Base-by-base conservation (phyloP, 176 grass and related monocot genomes). In the Pharus latifolius region DNA sequence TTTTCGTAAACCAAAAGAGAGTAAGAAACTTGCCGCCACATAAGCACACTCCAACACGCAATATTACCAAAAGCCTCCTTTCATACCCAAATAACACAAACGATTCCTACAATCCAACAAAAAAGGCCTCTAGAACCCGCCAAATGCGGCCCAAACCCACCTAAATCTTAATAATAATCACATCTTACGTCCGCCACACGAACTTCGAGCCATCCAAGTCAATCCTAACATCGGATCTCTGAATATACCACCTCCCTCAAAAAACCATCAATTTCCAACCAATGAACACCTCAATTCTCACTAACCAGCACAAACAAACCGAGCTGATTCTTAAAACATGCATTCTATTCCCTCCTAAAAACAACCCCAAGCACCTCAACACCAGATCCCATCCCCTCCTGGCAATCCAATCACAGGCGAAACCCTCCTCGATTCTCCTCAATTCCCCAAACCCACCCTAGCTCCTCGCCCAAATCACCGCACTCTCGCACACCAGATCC, bases 361-460 rank as follows among this genome's bases (percentile, higher is more conserved):
- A 26, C 37, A 0, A 72, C 67, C 47, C 22, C 37, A 72, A 16
- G 43, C 49, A 52, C 22, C 45, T 56, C 34, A 69, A 54, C 23
- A 10, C 67, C 60, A 82, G 80, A 88, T 88, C 70, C 43, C 41
- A n/a, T 13, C 48, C 3, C 72, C 37, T 35, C 29, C 19, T 29
- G 24, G 26, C 20, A 64, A 47, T 53, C 28, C 49, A 70, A 63
- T 54, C 56, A 3, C 2, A 48, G 31, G 40, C 13, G 22, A 19
- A 57, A 63, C 10, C 41, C 48, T 26, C n/a, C 15, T 16, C 9
- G 40, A 1, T 48, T 4, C 23, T 23, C 12, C 28, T 13, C n/a
- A 76, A 61, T 3, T 35, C 34, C 46, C 7, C 8, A 67, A 60
- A 49, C 44, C 37, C 10, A 28, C 14, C 10, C 25, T 7, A 9